Evolutionary conservation across 257 asterid species (phyloP), one percentile per base, ranked within the genome.

Genomic region (Voacanga thouarsii): DNA sequence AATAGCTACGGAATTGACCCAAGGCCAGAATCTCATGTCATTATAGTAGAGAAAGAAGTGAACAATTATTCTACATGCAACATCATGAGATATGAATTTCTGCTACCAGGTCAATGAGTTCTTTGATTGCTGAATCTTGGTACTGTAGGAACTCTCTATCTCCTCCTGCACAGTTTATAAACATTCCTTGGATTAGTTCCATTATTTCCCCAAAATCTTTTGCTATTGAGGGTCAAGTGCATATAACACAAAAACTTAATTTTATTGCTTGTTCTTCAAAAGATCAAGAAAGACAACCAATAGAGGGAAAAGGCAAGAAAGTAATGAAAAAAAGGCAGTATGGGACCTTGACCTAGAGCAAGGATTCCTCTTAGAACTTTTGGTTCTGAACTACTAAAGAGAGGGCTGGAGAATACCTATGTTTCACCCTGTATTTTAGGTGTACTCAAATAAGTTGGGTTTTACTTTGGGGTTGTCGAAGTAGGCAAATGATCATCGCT

Each of bases 81-180:
- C 26, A 41, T 41, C 14, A 68, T 68, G 18, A 68, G 16, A 68
- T 8, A 41, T 21, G 30, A 67, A 67, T 47, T 21, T 68, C 18
- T 65, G 59, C 87, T 90, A 90, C 98, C 96, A 92, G 88, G 78
- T 85, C 51, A 92, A 80, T 66, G 88, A 39, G 85, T 87, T 86
- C 81, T 86, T 95, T 26, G 94, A 87, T 79, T 89, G 91, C 87
- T 93, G 89, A 82, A 85, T 78, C 85, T 88, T 90, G 33, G 90
- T 89, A 61, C 86, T 91, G 79, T 92, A 88, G 16, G 84, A 49
- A 75, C 78, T 84, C 84, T 90, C 96, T 51, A 91, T 95, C 73
- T 91, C 99, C 83, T 92, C 99, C 97, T 94, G 96, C 91, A 88
- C 26, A 67, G 75, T 59, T 61, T 70, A 30, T 45, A 33, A 65